Conservation (phyloP, 495 filamentous ascomycete species). For the Apiosordaria backusii region DNA sequence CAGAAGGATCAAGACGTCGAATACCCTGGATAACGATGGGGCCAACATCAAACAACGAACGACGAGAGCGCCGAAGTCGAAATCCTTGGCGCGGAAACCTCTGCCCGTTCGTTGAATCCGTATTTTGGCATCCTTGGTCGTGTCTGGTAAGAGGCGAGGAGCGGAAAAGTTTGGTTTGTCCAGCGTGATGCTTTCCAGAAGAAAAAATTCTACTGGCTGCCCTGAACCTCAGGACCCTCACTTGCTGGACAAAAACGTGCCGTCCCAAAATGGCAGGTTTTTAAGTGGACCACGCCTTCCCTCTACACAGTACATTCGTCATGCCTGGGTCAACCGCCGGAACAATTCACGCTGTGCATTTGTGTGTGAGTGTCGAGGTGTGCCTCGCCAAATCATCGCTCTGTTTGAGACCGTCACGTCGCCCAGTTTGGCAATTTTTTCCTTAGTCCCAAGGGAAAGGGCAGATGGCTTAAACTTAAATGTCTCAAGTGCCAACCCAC, state of each 20-base stretch:
- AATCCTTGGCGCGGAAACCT: background rate
- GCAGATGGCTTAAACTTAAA: background rate
- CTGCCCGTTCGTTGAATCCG: background rate
- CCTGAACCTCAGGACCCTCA: background rate
- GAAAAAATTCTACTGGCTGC: background rate
- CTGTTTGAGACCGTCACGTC: conserved; percentile 30
- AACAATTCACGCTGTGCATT: conserved; percentile 11
- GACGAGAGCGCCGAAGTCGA: background rate
- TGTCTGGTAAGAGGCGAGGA: background rate
- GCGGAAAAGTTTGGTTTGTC: background rate
- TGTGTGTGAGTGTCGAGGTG: too few relatives aligned
- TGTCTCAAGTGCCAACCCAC: background rate
- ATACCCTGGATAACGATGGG: background rate
- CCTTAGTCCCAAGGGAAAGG: conserved; percentile 23
- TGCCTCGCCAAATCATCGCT: conserved; percentile 15
- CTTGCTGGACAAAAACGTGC: background rate
- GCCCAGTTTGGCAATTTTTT: conserved; percentile 14
- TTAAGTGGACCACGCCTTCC: conserved; percentile 5
- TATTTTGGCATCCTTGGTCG: conserved; percentile 6
- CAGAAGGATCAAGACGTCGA: background rate
- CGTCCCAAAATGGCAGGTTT: conserved; percentile 13
- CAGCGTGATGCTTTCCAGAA: background rate
- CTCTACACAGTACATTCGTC: conserved; percentile 3
- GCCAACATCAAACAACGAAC: conserved; percentile 8
- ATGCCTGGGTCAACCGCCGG: conserved; percentile 17